A percentile compares a stretch with the other conserved stretches of the same genome.
These are phyloP conservation scores for Sisymbrium irio DNA, from an alignment of 345 rosid species.

Conservation along the genomic window DNA sequence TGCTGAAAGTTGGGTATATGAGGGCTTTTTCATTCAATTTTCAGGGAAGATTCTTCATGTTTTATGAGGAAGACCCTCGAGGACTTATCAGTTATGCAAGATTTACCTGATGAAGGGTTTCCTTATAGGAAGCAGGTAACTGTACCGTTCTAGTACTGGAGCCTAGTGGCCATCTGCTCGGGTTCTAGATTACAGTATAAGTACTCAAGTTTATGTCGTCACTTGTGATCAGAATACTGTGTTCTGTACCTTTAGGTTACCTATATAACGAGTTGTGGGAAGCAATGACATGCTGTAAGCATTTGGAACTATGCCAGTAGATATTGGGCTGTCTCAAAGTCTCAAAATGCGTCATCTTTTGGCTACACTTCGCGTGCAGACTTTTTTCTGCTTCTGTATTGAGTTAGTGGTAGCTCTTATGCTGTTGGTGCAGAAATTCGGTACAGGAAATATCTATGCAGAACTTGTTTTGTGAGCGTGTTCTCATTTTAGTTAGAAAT, in stretches of 20 bases:
- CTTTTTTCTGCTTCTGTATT: not conserved
- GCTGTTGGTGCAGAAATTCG: not conserved
- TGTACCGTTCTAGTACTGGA: not conserved
- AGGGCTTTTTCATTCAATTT: constrained; percentile 47
- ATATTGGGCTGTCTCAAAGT: not conserved
- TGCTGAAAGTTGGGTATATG: constrained; percentile 70
- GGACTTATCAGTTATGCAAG: constrained; percentile 82
- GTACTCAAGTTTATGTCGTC: constrained; percentile 5
- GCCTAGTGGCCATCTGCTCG: not conserved
- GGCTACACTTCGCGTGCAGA: not conserved
- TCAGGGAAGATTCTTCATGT: constrained; percentile 71
- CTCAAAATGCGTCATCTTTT: constrained; percentile 5
- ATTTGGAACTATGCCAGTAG: not conserved
- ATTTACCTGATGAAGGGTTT: constrained; percentile 79
- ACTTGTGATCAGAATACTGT: constrained; percentile 3
- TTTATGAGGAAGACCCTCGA: constrained; percentile 72
- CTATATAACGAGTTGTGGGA: not conserved
- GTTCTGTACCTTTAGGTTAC: not conserved
- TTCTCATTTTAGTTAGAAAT: not conserved
- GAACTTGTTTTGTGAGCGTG: not conserved
- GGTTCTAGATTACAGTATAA: constrained; percentile 10
- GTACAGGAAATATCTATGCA: not conserved
- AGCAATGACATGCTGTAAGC: not conserved
- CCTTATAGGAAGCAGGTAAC: constrained; percentile 82
- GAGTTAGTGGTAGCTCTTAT: constrained; percentile 10